These are phyloP conservation scores for Lantana camara DNA, from an alignment of 257 asterid species.

Conservation along the genomic window DNA sequence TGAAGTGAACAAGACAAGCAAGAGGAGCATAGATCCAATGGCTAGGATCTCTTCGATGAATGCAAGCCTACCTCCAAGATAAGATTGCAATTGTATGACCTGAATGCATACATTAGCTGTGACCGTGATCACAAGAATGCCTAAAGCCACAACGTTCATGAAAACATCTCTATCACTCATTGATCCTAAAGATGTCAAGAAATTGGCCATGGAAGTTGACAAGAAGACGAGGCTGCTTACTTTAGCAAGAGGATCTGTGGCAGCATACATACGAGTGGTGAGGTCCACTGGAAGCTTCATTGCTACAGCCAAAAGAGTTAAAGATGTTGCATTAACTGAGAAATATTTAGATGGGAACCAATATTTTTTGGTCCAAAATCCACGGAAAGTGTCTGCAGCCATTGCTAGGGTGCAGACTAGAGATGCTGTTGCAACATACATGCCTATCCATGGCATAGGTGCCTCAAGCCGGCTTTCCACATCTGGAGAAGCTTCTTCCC, in stretches of 20 bases:
- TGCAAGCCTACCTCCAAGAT: conserved; percentile 3
- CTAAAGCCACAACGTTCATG: conserved; percentile 37
- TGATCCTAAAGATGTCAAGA: conserved; percentile 43
- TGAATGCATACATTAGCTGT: conserved; percentile 34
- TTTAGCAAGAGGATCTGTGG: conserved; percentile 42
- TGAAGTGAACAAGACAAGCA: conserved; percentile 33
- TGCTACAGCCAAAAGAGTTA: conserved; percentile 37
- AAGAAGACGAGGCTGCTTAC: conserved; percentile 46
- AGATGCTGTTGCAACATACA: conserved; percentile 41
- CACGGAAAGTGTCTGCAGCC: conserved; percentile 40
- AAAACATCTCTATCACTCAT: conserved; percentile 34
- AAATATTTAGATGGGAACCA: conserved; percentile 48
- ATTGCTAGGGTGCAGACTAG: conserved; percentile 37
- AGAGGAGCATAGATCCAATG: conserved; percentile 24
- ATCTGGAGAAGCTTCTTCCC: background rate
- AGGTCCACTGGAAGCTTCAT: conserved; percentile 48
- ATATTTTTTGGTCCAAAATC: conserved; percentile 25
- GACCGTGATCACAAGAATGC: conserved; percentile 37
- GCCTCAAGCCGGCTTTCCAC: conserved; percentile 26
- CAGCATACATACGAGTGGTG: conserved; percentile 38
- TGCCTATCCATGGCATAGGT: conserved; percentile 48
- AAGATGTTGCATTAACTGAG: conserved; percentile 40
- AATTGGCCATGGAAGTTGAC: conserved; percentile 46
- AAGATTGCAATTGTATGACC: conserved; percentile 30
- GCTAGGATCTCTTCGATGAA: conserved; percentile 26